Evolutionary conservation across 2,329 filamentous ascomycete genomes (phyloP).

Genomic region (Aspergillus bombycis): DNA sequence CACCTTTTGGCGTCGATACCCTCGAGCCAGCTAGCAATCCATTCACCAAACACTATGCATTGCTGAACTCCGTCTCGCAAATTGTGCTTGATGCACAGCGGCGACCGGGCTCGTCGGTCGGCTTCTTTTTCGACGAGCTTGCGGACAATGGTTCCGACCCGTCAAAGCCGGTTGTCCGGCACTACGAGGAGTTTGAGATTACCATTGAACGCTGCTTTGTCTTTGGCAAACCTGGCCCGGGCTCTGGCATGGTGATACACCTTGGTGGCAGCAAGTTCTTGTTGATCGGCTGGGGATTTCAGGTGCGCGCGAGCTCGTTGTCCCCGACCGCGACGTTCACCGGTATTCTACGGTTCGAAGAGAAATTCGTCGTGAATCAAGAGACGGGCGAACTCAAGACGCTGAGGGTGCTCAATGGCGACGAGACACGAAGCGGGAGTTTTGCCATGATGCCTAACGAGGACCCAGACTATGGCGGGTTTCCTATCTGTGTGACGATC

Average conservation of each 20-base stretch:
- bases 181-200: constrained; percentile 39
- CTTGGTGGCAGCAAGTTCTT: constrained; percentile 44
- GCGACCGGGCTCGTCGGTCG: constrained; percentile 35
- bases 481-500: constrained; percentile 59
- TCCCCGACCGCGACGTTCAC: constrained; percentile 43
- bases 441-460: constrained; percentile 60
- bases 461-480: constrained; percentile 59
- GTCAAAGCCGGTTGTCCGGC: constrained; percentile 21
- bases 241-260: constrained; percentile 50
- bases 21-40: constrained; percentile 31
- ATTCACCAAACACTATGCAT: constrained; percentile 40
- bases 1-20: constrained; percentile 50
- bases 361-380: constrained; percentile 40
- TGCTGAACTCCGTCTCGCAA: constrained; percentile 39
- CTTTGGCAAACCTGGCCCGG: constrained; percentile 48
- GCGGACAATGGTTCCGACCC: constrained; percentile 26
- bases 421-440: constrained; percentile 53
- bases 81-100: constrained; percentile 47
- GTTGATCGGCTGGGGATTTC: constrained; percentile 51
- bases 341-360: constrained; percentile 47
- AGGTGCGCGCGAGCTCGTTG: constrained; percentile 36
- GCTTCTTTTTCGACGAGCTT: constrained; percentile 44
- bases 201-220: constrained; percentile 50
- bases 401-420: constrained; percentile 45
- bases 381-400: constrained; percentile 42